Evolutionary conservation across 192 early-diverging fungal species (phyloP).

Genomic region (Podila clonocystis): DNA sequence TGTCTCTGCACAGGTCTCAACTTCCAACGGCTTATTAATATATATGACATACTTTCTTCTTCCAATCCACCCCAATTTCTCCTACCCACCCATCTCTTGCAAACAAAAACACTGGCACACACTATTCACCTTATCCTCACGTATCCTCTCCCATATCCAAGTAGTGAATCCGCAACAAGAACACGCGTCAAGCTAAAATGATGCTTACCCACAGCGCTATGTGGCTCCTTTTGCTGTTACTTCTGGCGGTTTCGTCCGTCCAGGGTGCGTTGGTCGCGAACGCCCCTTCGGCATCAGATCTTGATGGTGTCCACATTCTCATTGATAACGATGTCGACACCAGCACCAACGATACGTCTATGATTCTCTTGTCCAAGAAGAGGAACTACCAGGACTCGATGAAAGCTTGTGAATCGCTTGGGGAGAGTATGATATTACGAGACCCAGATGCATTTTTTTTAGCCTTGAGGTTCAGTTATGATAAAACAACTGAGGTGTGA

Average conservation of each 20-base stretch:
- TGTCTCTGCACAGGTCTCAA: background rate
- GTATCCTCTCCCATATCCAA: too few species aligned
- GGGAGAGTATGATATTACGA: slow-evolving; percentile 5
- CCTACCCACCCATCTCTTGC: background rate
- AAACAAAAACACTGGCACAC: too few species aligned
- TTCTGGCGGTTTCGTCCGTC: background rate
- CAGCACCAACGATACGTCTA: slow-evolving; percentile 12
- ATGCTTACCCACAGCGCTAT: background rate
- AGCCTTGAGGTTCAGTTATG: background rate
- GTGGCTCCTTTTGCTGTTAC: background rate
- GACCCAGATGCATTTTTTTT: background rate
- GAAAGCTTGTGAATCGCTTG: background rate
- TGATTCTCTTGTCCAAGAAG: slow-evolving; percentile 27
- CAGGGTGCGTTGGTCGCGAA: background rate
- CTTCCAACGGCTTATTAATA: background rate
- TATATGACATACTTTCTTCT: background rate
- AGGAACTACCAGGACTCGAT: slow-evolving; percentile 7
- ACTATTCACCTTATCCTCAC: too few species aligned
- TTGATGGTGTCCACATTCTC: slow-evolving; percentile 27
- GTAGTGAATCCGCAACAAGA: too few species aligned
- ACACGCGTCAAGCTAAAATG: background rate
- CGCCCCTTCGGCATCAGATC: slow-evolving; percentile 17
- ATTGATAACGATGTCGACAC: slow-evolving; percentile 38
- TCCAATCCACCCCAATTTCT: background rate
- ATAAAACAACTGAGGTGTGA: background rate